Evolutionary conservation across 345 rosid species (phyloP).

Genomic region (Eucalyptus cloeziana): DNA sequence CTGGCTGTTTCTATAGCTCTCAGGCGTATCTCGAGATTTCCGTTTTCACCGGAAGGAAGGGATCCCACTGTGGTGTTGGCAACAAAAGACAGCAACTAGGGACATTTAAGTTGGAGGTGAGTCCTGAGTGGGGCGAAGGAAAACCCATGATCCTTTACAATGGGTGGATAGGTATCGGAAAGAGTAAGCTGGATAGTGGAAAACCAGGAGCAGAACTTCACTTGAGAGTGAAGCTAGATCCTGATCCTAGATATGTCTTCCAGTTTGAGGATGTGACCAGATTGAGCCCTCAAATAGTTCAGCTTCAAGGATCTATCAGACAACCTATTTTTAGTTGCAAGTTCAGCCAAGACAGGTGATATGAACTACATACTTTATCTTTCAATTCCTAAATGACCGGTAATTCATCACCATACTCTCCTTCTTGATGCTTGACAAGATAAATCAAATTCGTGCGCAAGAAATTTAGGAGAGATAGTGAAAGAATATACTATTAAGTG

Average conservation of each 20-base stretch:
- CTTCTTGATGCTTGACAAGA: neutral
- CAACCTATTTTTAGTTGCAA: constrained; percentile 96
- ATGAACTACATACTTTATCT: neutral
- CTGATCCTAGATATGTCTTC: constrained; percentile 90
- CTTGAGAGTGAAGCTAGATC: constrained; percentile 78
- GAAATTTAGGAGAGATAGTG: neutral
- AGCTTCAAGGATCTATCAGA: constrained; percentile 82
- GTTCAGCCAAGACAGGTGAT: constrained; percentile 84
- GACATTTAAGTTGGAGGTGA: constrained; percentile 64
- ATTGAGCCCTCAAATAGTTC: constrained; percentile 88
- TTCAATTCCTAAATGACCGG: neutral
- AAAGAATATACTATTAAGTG: neutral
- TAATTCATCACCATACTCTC: neutral
- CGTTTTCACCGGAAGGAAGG: constrained; percentile 59
- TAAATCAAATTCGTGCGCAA: neutral
- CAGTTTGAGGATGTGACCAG: constrained; percentile 86
- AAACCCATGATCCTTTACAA: constrained; percentile 60
- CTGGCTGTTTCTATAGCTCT: constrained; percentile 70
- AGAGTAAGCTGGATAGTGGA: constrained; percentile 51
- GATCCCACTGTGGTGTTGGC: constrained; percentile 67
- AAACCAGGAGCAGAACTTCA: constrained; percentile 78
- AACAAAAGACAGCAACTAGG: constrained; percentile 77
- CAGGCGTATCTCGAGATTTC: constrained; percentile 59
- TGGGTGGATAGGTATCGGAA: constrained; percentile 91
- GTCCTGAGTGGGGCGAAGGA: constrained; percentile 87